A percentile compares a stretch with the other conserved stretches of the same genome.
These are phyloP conservation scores for Leucoagaricus sp. DNA, from an alignment of 1,284 basidiomycete species.

Conservation along the genomic window DNA sequence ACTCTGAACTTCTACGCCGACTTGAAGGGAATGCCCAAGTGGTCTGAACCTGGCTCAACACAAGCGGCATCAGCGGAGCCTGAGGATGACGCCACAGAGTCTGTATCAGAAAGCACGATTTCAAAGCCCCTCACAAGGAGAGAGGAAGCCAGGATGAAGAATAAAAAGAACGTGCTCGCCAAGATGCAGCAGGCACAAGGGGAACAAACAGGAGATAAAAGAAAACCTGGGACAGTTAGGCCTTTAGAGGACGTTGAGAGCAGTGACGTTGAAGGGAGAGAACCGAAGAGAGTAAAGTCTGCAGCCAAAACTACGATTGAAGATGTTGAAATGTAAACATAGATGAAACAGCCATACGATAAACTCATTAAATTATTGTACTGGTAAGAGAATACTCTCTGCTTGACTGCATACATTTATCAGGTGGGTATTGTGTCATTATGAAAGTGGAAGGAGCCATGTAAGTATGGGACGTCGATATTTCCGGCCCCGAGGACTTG, in stretches of 20 bases:
- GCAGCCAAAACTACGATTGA: slow-evolving; percentile 19
- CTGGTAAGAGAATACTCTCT: too few species aligned
- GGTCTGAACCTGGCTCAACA: slow-evolving; percentile 7
- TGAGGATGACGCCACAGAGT: not conserved
- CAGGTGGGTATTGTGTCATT: too few species aligned
- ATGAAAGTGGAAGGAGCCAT: too few species aligned
- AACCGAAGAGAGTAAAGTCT: slow-evolving; percentile 31
- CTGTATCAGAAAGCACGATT: not conserved
- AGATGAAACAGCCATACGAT: too few species aligned
- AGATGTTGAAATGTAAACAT: slow-evolving; percentile 10
- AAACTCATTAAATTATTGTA: too few species aligned
- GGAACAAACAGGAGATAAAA: not conserved
- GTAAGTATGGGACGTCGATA: too few species aligned
- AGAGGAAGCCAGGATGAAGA: slow-evolving; percentile 13
- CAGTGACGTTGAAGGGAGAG: slow-evolving; percentile 11
- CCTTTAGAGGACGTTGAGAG: slow-evolving; percentile 11
- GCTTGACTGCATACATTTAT: too few species aligned
- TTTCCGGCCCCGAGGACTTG: too few species aligned
- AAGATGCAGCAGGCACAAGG: slow-evolving; percentile 2
- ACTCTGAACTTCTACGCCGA: slow-evolving; percentile 9
- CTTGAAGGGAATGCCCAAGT: slow-evolving; percentile 13
- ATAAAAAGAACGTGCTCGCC: slow-evolving; percentile 13
- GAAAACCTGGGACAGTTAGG: slow-evolving; percentile 22
- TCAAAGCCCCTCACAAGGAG: not conserved
- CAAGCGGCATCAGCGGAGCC: not conserved